phyloP scores from a whole-genome alignment of 1,284 basidiomycete species.

The Irpex sp. region DNA sequence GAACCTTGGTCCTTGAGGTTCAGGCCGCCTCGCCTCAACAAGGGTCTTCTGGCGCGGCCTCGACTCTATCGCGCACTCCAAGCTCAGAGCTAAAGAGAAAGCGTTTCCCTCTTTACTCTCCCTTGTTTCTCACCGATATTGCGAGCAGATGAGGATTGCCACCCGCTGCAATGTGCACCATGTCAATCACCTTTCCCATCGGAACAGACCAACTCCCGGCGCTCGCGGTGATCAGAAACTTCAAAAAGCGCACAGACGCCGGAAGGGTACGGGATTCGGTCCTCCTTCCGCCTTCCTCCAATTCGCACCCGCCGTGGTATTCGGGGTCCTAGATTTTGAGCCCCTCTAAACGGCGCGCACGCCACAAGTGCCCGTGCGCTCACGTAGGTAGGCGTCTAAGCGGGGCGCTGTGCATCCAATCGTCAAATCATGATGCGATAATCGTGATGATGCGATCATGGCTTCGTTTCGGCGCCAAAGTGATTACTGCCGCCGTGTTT shows the following conservation, averaged over 20 bases:
- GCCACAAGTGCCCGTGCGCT: not conserved
- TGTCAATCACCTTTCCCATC: not conserved
- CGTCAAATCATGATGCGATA: constrained; percentile 1
- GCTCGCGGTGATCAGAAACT: not conserved
- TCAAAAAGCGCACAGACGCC: not conserved
- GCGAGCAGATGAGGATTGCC: not conserved
- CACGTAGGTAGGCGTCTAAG: not conserved
- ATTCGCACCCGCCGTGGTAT: not conserved
- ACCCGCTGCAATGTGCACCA: not conserved
- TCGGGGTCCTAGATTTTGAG: not conserved
- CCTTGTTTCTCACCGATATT: not conserved
- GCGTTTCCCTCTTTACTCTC: not conserved
- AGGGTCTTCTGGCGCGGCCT: not conserved
- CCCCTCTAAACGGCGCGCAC: not conserved
- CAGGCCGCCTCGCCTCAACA: not conserved
- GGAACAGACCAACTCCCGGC: not conserved
- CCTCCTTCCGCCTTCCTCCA: not conserved
- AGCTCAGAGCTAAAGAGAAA: not conserved
- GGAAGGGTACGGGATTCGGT: not conserved
- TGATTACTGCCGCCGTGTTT: not conserved
- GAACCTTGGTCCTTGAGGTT: not conserved
- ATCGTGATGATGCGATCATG: not conserved
- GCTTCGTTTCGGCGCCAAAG: not conserved
- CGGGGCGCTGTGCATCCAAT: not conserved
- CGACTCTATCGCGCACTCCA: not conserved